Conservation (phyloP, 1,139 yeast genomes). For the Suhomyces bolitotheri region DNA sequence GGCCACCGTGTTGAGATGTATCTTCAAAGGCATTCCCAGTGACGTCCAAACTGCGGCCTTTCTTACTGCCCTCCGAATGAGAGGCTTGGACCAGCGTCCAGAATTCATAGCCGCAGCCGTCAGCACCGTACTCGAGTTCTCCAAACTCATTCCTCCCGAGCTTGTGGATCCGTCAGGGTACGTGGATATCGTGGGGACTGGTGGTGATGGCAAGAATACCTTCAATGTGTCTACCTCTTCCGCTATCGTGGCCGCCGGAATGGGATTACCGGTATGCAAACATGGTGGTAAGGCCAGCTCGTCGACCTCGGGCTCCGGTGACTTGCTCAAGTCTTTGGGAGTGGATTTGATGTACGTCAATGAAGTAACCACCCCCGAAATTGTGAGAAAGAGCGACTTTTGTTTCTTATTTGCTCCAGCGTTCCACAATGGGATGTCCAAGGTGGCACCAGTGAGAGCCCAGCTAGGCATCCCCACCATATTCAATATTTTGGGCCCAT, state of each 20-base stretch:
- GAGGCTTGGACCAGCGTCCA: constrained; percentile 80
- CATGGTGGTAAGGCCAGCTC: constrained; percentile 98
- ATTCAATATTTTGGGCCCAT: constrained; percentile 90
- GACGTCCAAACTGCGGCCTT: constrained; percentile 80
- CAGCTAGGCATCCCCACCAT: constrained; percentile 86
- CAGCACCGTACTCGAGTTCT: constrained; percentile 61
- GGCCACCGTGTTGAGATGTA: constrained; percentile 56
- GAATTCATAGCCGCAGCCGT: constrained; percentile 87
- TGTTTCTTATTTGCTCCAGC: constrained; percentile 90
- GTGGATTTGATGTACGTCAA: constrained; percentile 73
- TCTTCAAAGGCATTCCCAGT: constrained; percentile 59
- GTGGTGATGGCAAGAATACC: constrained; percentile 97
- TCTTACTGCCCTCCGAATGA: constrained; percentile 69
- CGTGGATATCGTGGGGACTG: constrained; percentile 94
- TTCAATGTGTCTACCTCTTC: constrained; percentile 95
- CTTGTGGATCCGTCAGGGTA: constrained; percentile 54
- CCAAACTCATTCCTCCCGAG: constrained; percentile 48
- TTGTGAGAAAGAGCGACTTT: constrained; percentile 58
- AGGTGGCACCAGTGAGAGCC: constrained; percentile 74
- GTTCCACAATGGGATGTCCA: constrained; percentile 91
- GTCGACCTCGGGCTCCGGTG: constrained; percentile 91
- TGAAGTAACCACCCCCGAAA: constrained; percentile 59
- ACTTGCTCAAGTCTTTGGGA: constrained; percentile 73
- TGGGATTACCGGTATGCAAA: constrained; percentile 77
- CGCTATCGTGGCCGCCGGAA: constrained; percentile 92